These are phyloP conservation scores for Hylodesmum podocarpum DNA, from an alignment of 306 rosid species.

Conservation along the genomic window DNA sequence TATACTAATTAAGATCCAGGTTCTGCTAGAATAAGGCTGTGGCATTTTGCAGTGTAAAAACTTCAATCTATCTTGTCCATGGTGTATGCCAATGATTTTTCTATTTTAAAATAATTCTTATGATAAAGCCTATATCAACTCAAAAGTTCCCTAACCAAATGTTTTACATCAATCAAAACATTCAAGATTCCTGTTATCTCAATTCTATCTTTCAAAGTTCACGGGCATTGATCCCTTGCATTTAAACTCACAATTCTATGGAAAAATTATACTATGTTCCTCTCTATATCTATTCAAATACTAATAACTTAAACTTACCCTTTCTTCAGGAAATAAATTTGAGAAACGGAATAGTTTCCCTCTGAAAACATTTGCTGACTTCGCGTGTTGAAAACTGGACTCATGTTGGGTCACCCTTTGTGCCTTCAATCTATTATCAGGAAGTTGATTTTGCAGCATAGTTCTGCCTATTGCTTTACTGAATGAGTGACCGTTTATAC, in stretches of 20 bases:
- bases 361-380: constrained; percentile 54
- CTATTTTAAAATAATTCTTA: background rate
- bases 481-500: constrained; percentile 36
- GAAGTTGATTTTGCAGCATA: constrained; percentile 40
- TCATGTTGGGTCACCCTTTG: constrained; percentile 43
- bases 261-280: constrained; percentile 1
- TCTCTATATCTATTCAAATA: constrained; percentile 9
- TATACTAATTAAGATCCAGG: constrained; percentile 13
- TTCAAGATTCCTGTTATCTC: background rate
- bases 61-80: background rate
- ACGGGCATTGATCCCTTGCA: background rate
- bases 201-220: constrained; percentile 16
- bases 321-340: constrained; percentile 72
- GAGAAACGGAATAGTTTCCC: constrained; percentile 75
- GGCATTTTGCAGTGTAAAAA: background rate
- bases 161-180: background rate
- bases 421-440: constrained; percentile 39
- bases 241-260: constrained; percentile 15
- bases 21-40: background rate
- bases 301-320: constrained; percentile 63
- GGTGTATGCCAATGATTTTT: background rate
- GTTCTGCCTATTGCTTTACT: constrained; percentile 42
- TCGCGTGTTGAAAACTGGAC: constrained; percentile 45
- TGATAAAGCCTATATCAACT: background rate
- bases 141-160: constrained; percentile 5